Conservation (phyloP, 345 rosid species). For the Erucastrum elatum region DNA sequence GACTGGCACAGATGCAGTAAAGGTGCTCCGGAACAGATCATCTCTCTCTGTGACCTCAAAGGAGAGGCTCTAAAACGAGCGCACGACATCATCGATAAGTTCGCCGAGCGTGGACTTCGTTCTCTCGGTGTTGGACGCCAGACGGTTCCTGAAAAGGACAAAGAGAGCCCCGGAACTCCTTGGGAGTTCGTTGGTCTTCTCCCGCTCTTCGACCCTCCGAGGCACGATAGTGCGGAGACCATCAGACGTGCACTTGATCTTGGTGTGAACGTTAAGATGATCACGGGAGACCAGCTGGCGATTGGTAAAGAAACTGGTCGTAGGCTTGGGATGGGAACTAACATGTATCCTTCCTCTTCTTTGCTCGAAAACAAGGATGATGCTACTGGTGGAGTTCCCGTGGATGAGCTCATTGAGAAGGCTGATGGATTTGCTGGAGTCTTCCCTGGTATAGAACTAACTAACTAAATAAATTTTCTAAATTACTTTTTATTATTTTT, state of each 20-base stretch:
- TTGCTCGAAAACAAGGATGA: conserved; percentile 69
- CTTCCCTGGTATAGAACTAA: conserved; percentile 53
- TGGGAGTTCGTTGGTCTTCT: conserved; percentile 89
- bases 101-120: conserved; percentile 84
- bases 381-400: conserved; percentile 51
- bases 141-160: conserved; percentile 57
- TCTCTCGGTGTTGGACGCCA: conserved; percentile 69
- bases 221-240: conserved; percentile 97
- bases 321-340: conserved; percentile 94
- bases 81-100: conserved; percentile 71
- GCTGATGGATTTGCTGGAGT: conserved; percentile 98
- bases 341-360: conserved; percentile 92
- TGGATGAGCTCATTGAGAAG: conserved; percentile 88
- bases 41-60: conserved; percentile 49
- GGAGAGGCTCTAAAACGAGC: conserved; percentile 59
- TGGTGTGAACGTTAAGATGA: conserved; percentile 95
- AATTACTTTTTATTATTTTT: too few species aligned
- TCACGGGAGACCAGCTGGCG: conserved; percentile 89
- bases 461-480: too few species aligned
- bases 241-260: conserved; percentile 79
- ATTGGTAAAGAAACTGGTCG: conserved; percentile 94
- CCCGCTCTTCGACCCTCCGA: conserved; percentile 93
- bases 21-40: conserved; percentile 86
- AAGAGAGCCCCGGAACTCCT: conserved; percentile 66
- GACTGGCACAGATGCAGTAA: conserved; percentile 79